phyloP scores from a whole-genome alignment of 768 basidiomycete genomes.

The Termitomyces sp. region DNA sequence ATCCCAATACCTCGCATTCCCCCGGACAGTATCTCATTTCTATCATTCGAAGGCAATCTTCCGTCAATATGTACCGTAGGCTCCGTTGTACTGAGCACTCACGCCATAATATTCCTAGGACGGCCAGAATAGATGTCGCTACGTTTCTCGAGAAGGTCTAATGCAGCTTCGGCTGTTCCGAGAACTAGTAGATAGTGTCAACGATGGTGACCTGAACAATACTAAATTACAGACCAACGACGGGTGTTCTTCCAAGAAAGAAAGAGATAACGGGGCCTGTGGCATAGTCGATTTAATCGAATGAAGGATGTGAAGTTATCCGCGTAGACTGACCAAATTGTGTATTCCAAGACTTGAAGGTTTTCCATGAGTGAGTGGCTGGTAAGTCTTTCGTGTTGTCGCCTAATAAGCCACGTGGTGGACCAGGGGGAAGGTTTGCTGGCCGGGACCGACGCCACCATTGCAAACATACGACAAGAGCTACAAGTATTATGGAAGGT shows the following conservation, averaged over 20 bases:
- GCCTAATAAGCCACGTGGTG: neutral
- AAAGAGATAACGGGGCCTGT: slow-evolving; percentile 17
- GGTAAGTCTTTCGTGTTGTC: slow-evolving; percentile 6
- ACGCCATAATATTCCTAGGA: slow-evolving; percentile 23
- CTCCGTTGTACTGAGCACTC: slow-evolving; percentile 18
- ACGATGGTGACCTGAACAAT: neutral
- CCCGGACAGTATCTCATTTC: slow-evolving; percentile 25
- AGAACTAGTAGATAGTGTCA: slow-evolving; percentile 12
- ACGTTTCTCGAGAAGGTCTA: slow-evolving; percentile 26
- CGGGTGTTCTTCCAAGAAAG: slow-evolving; percentile 17
- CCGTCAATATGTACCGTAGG: neutral
- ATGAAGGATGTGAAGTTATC: no score
- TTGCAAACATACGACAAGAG: neutral
- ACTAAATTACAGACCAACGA: slow-evolving; percentile 9
- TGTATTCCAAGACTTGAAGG: slow-evolving; percentile 15
- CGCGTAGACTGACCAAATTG: slow-evolving; percentile 10
- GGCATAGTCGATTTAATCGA: neutral
- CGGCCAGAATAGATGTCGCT: slow-evolving; percentile 29
- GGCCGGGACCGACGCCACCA: neutral
- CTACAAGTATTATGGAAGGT: neutral
- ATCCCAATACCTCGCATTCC: slow-evolving; percentile 27
- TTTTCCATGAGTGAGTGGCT: slow-evolving; percentile 13
- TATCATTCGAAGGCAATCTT: slow-evolving; percentile 1
- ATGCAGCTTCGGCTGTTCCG: slow-evolving; percentile 23
- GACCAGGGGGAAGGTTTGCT: slow-evolving; percentile 3